Base-by-base conservation (phyloP, 2,329 filamentous ascomycete genomes). In the Ophiostoma ulmi region DNA sequence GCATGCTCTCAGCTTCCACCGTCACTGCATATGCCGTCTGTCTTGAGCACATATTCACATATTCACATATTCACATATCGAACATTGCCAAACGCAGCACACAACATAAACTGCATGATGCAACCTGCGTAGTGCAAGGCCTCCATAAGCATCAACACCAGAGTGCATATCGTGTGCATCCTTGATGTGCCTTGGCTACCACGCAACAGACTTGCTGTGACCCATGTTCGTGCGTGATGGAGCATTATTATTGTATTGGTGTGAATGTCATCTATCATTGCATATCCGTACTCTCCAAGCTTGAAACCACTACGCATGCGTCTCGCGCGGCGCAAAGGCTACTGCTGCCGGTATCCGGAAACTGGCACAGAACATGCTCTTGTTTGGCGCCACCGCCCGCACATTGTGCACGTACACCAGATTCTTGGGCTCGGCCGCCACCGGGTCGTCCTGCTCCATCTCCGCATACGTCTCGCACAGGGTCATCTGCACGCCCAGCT, bases 321-420 rank as follows among this genome's bases (percentile, higher is more conserved):
- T 20, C 63, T 38, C 35, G 66, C 66, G 68, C 14, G 80, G 73
- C 35, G 86, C 84, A 81, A 97, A 97, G 17, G 94, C 95, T 6
- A 97, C 92, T 75, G 92, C 88, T 44, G 83, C 80, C 1, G 95
- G 95, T 72, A 99, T 78, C 73, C 93, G 87, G 80, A 99, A 98
- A 75, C 89, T 96, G 39, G 93, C 94, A 79, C 95, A 98, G 80
- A 94, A 98, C 94, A 97, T 97, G 77, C 91, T 87, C 84, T 99
- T 99, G 77, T 92, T 90, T 5, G 95, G 95, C 72, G 93, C 92
- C 70, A 99, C 95, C 75, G 96, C 89, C 74, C 95, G 86, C 44
- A 98, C 93, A 72, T 91, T 88, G 72, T 88, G 81, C 73, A 93
- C 86, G 0, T 81, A 81, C 52, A 87, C 81, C 75, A 87, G 80